Evolutionary conservation across 805 yeast genomes (phyloP), one percentile per base, ranked within the genome.

Genomic region (Alloascoidea hylecoeti): DNA sequence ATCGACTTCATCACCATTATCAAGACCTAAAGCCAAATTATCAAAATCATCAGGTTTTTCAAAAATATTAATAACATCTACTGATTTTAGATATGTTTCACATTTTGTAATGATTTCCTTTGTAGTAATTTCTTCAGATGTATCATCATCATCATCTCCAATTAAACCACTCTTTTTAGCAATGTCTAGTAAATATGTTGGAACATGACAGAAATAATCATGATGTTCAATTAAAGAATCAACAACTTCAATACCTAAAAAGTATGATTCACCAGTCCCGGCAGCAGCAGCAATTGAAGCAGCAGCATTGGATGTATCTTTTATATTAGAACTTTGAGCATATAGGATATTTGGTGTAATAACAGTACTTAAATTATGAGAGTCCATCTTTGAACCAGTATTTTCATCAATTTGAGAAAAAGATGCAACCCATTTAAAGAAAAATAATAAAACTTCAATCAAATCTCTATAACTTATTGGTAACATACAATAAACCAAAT

Each of bases 341-440:
- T 78, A 79, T 33, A 94, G 63, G 35, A 92, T 77, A 50, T 88
- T 92, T 1, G 99, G 99, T 0, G 96, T 82, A 37, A 92, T 68
- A 2, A 92, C 99, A 9, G 30, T 23, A 23, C 30, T 23, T 23
- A 23, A 9, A 23, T 23, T 23, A 23, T 23, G 30, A 23, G 30
- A 23, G n/a, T 23, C n/a, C 30, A 23, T 23, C n/a, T 23, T 23
- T 9, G 30, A 23, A 9, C 30, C 30, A 9, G 30, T 23, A 9
- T 23, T n/a, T n/a, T 23, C n/a, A 23, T 23, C 30, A 23, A 23
- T 23, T 9, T 23, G 30, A 9, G 30, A 23, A 23, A 23, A 23
- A 23, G 30, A 23, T 9, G 30, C 30, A 9, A n/a, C 30, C 30
- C 30, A 23, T 23, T 23, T 23, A n/a, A 23, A 23, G n/a, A 23